Base-by-base conservation (phyloP, 129 eudicot species). In the Erigeron canadensis region DNA sequence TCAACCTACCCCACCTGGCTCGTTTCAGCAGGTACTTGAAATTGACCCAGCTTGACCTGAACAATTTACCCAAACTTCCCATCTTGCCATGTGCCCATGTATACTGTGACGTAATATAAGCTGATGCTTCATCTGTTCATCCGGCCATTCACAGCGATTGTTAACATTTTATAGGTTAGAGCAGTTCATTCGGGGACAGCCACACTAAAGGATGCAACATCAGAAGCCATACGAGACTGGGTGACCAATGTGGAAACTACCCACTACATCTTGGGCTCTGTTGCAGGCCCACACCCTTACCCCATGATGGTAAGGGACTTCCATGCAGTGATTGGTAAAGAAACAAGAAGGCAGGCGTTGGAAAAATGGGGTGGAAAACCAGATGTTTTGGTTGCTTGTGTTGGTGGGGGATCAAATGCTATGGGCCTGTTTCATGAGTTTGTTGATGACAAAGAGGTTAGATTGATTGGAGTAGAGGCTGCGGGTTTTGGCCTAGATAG, bases 331-430 rank as follows among this genome's bases (percentile, higher is more conserved):
- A 76, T 67, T 5, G 80, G 74, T 11, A 88, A 91, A 75, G 97
- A 91, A 84, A 88, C 96, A 21, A 84, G 97, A 73, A 88, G 86
- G 55, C 96, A 88, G 69, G 96, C 97, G 58, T 54, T 88, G 76
- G 94, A 88, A 55, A 91, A 91, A 72, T 91, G 96, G 97, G 97
- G 96, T 61, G 96, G 97, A 38, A 91, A 79, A 48, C 94, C 97
- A 5, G 96, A 88, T 70, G 87, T 91, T 45, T 70, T 91, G 63
- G 89, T 91, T 74, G 97, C 97, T 6, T 91, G 97, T 82, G 88
- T 85, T 54, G 92, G 97, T 55, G 91, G 92, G 9, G 97, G 97
- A 5, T 91, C 97, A 40, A 91, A 91, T 86, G 97, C 97, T 18
- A 88, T 91, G 79, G 96, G 96, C 28, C 84, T 88, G 60, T 91